Evolutionary conservation across 2,329 filamentous ascomycete genomes (phyloP), one percentile per base, ranked within the genome.

Genomic region (Zarea fungicola): DNA sequence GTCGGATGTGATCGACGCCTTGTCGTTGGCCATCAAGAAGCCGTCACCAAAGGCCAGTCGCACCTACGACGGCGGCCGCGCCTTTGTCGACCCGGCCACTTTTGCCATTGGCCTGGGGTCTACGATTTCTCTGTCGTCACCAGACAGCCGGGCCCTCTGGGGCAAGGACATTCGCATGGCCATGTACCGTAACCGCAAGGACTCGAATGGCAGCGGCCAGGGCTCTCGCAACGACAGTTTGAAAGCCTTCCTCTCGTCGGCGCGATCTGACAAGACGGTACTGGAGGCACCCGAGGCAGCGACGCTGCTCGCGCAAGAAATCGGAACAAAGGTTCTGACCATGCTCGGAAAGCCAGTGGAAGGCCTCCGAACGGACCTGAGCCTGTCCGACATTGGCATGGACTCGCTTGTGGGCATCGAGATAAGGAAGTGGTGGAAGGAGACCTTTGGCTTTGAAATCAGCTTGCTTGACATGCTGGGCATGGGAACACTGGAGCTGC

Each of bases 371-470:
- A 50, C 23, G 32, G 47, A 23, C 8, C 18, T 35, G 35, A 47
- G 25, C 25, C 50, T 52, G 42, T 48, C 42, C 35, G 57, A 48
- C 9, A 13, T 56, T 8, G 54, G 52, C 39, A 28, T 56, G 16
- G 56, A 58, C 34, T 57, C 55, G 10, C 28, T 58, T 25, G 51
- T 58, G 1, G 56, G 46, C 4, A 52, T 58, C 16, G 56, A 58
- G 46, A 49, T 58, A 8, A 51, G 54, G 3, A 55, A 52, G 26
- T 58, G 56, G 56, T 43, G 53, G 19, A 28, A 50, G 11, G 47
- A 49, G n/a, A 50, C 49, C 14, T 39, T 53, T 32, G 55, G 54
- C 3, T 47, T 55, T 28, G 40, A 54, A 2, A 51, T 56, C 31
- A 52, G 34, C 3, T n/a, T 48, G 11, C 44, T 48, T 16, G 49